Percentiles rank a stretch among this genome's conserved stretches.
These are phyloP conservation scores for Solanum acaule DNA, from an alignment of 257 asterid genomes.

Conservation along the genomic window DNA sequence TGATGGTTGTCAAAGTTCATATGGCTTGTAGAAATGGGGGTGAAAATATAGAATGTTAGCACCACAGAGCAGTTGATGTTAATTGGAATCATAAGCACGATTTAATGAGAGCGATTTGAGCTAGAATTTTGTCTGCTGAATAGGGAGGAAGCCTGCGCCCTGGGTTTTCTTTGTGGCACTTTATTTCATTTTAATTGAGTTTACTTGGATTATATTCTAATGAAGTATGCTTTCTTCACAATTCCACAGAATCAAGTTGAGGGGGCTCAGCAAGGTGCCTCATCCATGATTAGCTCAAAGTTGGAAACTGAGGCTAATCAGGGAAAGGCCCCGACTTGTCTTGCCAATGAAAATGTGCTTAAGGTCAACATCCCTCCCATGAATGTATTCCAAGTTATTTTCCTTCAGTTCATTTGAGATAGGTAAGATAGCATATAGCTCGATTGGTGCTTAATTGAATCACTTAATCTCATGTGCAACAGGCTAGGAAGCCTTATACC, in stretches of 20 bases:
- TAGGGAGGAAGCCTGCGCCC: neutral
- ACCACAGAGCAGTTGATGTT: neutral
- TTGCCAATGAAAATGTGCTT: constrained; percentile 29
- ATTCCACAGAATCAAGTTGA: constrained; percentile 37
- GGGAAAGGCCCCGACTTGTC: constrained; percentile 9
- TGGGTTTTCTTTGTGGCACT: neutral
- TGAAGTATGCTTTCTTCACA: neutral
- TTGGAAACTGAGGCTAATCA: constrained; percentile 16
- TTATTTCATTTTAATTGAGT: neutral
- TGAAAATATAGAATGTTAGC: neutral
- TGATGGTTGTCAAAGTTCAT: neutral
- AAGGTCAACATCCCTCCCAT: constrained; percentile 38
- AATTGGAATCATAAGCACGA: neutral
- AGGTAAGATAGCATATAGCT: neutral
- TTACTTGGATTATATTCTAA: neutral
- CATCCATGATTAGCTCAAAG: constrained; percentile 10
- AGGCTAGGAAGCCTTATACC: constrained; percentile 86
- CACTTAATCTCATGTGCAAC: constrained; percentile 6
- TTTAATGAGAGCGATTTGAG: neutral
- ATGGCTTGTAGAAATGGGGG: neutral
- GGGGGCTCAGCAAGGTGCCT: constrained; percentile 20
- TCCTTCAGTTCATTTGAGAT: neutral
- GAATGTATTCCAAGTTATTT: neutral
- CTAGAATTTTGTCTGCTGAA: neutral
- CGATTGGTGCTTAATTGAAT: constrained; percentile 15